Conservation (phyloP, 768 basidiomycete genomes). For the Suillus luteus region DNA sequence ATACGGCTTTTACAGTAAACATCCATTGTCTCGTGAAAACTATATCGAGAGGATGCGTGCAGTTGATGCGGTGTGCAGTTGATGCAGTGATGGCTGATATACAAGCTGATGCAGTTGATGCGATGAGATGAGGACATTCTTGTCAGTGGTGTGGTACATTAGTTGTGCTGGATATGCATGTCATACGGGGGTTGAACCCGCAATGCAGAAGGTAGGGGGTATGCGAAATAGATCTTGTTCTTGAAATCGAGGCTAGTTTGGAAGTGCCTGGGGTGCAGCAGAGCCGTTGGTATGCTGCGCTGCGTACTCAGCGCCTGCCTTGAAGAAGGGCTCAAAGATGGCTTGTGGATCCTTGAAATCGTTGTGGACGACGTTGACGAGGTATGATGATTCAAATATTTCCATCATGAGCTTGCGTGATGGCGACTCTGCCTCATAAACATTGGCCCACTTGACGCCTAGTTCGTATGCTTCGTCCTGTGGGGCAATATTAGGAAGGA, state of each 20-base stretch:
- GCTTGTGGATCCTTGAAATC: constrained; percentile 84
- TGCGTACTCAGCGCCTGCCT: constrained; percentile 66
- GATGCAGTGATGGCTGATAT: constrained; percentile 46
- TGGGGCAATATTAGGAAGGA: constrained; percentile 14
- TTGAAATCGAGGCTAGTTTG: constrained; percentile 23
- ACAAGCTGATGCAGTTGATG: constrained; percentile 26
- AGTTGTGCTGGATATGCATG: constrained; percentile 24
- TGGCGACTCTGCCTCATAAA: constrained; percentile 78
- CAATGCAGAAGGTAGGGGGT: constrained; percentile 36
- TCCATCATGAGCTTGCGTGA: constrained; percentile 75
- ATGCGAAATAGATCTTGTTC: constrained; percentile 34
- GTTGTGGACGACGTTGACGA: constrained; percentile 97
- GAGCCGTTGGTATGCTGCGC: constrained; percentile 37
- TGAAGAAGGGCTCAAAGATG: constrained; percentile 87
- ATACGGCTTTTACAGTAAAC: constrained; percentile 26
- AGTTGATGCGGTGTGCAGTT: constrained; percentile 73
- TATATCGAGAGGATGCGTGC: constrained; percentile 37
- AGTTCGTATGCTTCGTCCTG: constrained; percentile 95
- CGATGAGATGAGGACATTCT: constrained; percentile 28
- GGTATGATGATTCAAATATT: constrained; percentile 78
- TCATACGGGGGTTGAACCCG: constrained; percentile 89
- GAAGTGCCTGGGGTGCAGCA: constrained; percentile 41
- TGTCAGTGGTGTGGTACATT: constrained; percentile 19
- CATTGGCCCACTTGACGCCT: constrained; percentile 85
- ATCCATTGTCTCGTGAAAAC: constrained; percentile 20